These are phyloP conservation scores for Penicillium diatomitis DNA, from an alignment of 495 filamentous ascomycete species.

Conservation along the genomic window DNA sequence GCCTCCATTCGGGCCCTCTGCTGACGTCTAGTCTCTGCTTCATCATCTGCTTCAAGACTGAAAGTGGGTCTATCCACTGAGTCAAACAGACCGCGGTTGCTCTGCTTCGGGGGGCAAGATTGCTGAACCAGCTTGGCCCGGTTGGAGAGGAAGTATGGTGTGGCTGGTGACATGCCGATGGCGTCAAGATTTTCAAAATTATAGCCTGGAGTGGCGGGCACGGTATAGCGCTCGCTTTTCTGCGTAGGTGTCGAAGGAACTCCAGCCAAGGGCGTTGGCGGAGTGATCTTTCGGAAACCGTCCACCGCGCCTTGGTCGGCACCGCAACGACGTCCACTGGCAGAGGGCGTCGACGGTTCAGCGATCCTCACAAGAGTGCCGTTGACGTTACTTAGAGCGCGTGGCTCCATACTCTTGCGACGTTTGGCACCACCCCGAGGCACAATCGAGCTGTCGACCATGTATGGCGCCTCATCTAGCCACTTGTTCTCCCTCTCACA, in stretches of 20 bases:
- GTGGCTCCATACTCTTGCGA: slow-evolving; percentile 88
- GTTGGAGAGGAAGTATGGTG: slow-evolving; percentile 48
- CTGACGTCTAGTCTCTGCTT: slow-evolving; percentile 31
- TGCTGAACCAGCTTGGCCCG: slow-evolving; percentile 50
- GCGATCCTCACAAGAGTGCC: slow-evolving; percentile 41
- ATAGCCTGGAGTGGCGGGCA: slow-evolving; percentile 28
- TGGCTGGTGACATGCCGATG: slow-evolving; percentile 43
- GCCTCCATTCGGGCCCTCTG: slow-evolving; percentile 60
- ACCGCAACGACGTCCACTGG: slow-evolving; percentile 22
- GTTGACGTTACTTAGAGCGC: slow-evolving; percentile 63
- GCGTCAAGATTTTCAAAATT: slow-evolving; percentile 32
- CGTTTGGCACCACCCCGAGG: slow-evolving; percentile 70
- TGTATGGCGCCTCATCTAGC: slow-evolving; percentile 61
- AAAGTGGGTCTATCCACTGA: slow-evolving; percentile 4
- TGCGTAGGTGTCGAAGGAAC: slow-evolving; percentile 17
- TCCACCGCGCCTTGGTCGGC: slow-evolving; percentile 29
- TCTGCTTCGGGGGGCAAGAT: slow-evolving; percentile 65
- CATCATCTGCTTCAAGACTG: slow-evolving; percentile 12
- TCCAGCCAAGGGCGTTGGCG: slow-evolving; percentile 12
- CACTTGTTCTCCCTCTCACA: slow-evolving; percentile 74
- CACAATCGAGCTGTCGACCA: slow-evolving; percentile 59
- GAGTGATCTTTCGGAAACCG: slow-evolving; percentile 26
- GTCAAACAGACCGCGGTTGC: slow-evolving; percentile 36
- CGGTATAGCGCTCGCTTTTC: slow-evolving; percentile 13
- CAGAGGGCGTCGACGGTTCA: slow-evolving; percentile 23